Conservation (phyloP, 164 flowering plant species). For the Dillenia turbinata region DNA sequence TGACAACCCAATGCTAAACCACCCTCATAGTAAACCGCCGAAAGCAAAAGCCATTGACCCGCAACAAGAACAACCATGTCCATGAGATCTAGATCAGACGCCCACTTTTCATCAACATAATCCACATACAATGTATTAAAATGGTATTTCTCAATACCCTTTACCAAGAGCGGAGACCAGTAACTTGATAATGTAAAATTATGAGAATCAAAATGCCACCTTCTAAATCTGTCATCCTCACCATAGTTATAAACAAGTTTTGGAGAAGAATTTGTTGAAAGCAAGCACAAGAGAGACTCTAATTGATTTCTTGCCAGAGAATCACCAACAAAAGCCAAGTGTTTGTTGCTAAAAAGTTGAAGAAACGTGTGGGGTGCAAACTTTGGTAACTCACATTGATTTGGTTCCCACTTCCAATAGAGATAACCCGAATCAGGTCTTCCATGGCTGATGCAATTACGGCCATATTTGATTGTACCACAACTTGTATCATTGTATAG, state of each 20-base stretch:
- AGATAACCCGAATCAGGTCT: slow-evolving; percentile 72
- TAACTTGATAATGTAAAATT: slow-evolving; percentile 60
- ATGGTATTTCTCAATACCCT: slow-evolving; percentile 63
- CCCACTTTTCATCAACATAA: slow-evolving; percentile 69
- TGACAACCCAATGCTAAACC: slow-evolving; percentile 73
- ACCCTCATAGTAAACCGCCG: slow-evolving; percentile 66
- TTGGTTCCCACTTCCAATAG: slow-evolving; percentile 79
- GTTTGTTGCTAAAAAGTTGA: slow-evolving; percentile 43
- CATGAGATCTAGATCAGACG: slow-evolving; percentile 42
- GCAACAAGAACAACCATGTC: slow-evolving; percentile 67
- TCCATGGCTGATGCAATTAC: slow-evolving; percentile 79
- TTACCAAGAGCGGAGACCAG: slow-evolving; percentile 92
- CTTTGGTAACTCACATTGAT: slow-evolving; percentile 57
- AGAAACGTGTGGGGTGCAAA: slow-evolving; percentile 64
- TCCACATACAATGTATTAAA: slow-evolving; percentile 59
- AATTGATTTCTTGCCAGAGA: slow-evolving; percentile 94
- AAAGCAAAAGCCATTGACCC: slow-evolving; percentile 94
- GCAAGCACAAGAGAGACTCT: slow-evolving; percentile 83
- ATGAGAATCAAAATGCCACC: slow-evolving; percentile 63
- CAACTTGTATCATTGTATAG: slow-evolving; percentile 74
- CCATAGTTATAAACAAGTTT: slow-evolving; percentile 53
- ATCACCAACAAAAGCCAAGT: slow-evolving; percentile 86
- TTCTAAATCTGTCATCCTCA: slow-evolving; percentile 70
- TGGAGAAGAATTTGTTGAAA: slow-evolving; percentile 50
- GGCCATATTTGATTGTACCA: slow-evolving; percentile 74